These are phyloP conservation scores for Colletotrichum karsti DNA, from an alignment of 2,329 filamentous ascomycete species.

Conservation along the genomic window DNA sequence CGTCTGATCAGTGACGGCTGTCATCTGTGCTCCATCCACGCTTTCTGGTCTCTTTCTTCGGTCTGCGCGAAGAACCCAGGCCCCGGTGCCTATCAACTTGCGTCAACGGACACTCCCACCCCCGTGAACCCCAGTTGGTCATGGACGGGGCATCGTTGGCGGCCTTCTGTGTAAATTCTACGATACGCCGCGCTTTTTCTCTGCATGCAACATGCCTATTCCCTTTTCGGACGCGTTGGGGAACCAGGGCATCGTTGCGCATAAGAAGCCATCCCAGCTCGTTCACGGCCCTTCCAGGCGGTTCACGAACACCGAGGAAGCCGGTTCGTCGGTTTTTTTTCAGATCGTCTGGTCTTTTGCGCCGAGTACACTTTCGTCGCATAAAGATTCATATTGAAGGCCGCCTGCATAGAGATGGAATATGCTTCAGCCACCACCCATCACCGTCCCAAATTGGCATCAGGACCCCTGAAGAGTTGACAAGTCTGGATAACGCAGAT, in stretches of 20 bases:
- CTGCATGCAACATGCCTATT: constrained; percentile 1
- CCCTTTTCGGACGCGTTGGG: constrained; percentile 13
- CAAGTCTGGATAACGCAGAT: constrained; percentile 86
- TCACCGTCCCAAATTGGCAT: constrained; percentile 12
- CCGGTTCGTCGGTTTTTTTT: constrained; percentile 17
- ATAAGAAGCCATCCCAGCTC: constrained; percentile 23
- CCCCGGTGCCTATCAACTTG: constrained; percentile 21
- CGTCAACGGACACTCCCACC: constrained; percentile 23
- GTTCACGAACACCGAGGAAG: constrained; percentile 2
- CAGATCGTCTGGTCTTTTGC: constrained; percentile 22
- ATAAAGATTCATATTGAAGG: constrained; percentile 15
- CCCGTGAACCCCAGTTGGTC: constrained; percentile 1
- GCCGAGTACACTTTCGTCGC: constrained; percentile 7
- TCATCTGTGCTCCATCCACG: constrained; percentile 14
- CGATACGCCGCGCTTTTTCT: constrained; percentile 14
- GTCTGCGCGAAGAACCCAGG: background rate
- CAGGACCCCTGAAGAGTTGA: constrained; percentile 42
- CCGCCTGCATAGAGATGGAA: background rate
- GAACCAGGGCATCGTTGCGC: constrained; percentile 9
- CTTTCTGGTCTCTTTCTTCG: background rate
- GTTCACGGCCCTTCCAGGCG: constrained; percentile 2
- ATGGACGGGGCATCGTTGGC: background rate
- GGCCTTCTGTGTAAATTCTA: constrained; percentile 13
- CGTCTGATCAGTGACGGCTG: constrained; percentile 30
- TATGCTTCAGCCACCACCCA: background rate